These are phyloP conservation scores for Bauhinia variegata DNA, from an alignment of 306 rosid genomes.

Conservation along the genomic window DNA sequence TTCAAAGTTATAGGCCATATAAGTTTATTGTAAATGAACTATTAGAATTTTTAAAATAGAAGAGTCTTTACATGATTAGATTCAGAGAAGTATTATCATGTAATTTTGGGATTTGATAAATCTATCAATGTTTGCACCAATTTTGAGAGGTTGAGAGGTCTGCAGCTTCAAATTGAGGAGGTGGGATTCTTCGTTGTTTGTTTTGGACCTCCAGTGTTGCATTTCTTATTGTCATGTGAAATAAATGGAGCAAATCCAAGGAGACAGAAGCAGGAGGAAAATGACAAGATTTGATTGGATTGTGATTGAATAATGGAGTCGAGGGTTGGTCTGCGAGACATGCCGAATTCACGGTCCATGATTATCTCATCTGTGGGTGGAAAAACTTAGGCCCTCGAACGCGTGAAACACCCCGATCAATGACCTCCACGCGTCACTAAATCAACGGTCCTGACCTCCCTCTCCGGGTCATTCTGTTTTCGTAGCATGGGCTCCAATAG, in stretches of 20 bases:
- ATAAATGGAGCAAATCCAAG: not conserved
- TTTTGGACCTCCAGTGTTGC: not conserved
- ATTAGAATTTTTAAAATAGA: too few relatives aligned
- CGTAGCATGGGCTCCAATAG: slow-evolving; percentile 32
- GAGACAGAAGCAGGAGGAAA: slow-evolving; percentile 4
- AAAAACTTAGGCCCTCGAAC: too few relatives aligned
- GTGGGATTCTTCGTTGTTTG: not conserved
- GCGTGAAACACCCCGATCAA: too few relatives aligned
- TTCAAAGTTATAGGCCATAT: too few relatives aligned
- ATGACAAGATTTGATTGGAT: slow-evolving; percentile 30
- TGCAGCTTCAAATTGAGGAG: too few relatives aligned
- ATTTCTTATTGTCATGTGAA: not conserved
- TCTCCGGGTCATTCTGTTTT: slow-evolving; percentile 29
- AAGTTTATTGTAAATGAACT: not conserved
- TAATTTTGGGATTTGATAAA: too few relatives aligned
- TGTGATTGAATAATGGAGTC: slow-evolving; percentile 20
- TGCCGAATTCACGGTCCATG: slow-evolving; percentile 30
- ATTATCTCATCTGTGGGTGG: not conserved
- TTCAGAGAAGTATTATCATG: too few relatives aligned
- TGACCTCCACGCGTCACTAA: too few relatives aligned
- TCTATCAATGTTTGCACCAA: too few relatives aligned
- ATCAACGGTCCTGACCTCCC: slow-evolving; percentile 35
- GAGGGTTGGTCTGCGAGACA: not conserved
- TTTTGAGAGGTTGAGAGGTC: too few relatives aligned
- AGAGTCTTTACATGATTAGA: too few relatives aligned